These are phyloP conservation scores for Botrytis byssoidea DNA, from an alignment of 2,329 filamentous ascomycete species.

Conservation along the genomic window DNA sequence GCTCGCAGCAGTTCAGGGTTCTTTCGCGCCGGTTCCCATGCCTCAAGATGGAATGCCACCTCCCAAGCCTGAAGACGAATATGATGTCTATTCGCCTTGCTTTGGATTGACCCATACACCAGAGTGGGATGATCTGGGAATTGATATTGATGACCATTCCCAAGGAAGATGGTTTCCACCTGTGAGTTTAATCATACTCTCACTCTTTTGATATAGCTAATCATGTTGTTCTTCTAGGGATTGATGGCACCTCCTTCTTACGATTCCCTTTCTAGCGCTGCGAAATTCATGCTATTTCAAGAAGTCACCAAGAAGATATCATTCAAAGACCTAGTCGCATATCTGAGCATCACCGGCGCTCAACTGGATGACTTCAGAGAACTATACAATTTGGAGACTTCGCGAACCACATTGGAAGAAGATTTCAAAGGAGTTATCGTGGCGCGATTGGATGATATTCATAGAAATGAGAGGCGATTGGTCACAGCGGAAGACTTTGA, in stretches of 20 bases:
- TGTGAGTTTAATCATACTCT: background rate
- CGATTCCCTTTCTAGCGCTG: background rate
- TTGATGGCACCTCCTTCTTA: background rate
- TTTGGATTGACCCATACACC: background rate
- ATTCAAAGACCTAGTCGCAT: background rate
- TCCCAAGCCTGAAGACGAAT: background rate
- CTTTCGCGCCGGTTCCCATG: no score
- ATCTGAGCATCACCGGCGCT: background rate
- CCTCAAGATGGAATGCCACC: no score
- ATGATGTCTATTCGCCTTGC: background rate
- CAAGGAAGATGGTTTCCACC: background rate
- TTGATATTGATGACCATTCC: background rate
- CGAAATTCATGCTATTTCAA: background rate
- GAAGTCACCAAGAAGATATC: background rate
- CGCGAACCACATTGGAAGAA: background rate
- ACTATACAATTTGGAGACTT: background rate
- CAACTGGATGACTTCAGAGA: background rate
- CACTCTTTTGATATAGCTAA: background rate
- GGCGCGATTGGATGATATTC: background rate
- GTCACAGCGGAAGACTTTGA: background rate
- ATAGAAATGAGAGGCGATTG: background rate
- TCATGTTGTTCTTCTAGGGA: background rate
- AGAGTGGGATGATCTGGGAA: background rate
- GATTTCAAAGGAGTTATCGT: no score
- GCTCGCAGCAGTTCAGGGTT: background rate